These are phyloP conservation scores for Hibiscus mutabilis DNA, from an alignment of 345 rosid species.

Conservation along the genomic window DNA sequence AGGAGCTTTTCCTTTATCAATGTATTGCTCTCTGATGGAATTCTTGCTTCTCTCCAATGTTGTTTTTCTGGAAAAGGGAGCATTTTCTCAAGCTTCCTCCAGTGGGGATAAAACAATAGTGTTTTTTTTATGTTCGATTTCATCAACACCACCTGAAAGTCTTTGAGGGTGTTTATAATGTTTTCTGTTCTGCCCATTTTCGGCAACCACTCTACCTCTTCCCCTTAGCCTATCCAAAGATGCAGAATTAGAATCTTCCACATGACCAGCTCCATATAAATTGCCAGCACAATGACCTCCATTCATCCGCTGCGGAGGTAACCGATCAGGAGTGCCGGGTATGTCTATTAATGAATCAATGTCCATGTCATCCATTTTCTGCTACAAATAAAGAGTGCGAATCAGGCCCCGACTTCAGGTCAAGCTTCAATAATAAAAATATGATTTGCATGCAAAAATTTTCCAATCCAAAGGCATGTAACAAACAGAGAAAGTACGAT, in stretches of 20 bases:
- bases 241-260: constrained; percentile 22
- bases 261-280: constrained; percentile 24
- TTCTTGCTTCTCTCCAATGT: constrained; percentile 21
- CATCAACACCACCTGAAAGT: constrained; percentile 21
- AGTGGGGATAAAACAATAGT: constrained; percentile 17
- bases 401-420: neutral
- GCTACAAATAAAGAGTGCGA: neutral
- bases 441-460: neutral
- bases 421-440: neutral
- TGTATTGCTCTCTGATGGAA: constrained; percentile 16
- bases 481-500: neutral
- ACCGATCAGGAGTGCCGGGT: constrained; percentile 83
- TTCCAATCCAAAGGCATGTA: neutral
- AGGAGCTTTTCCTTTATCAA: constrained; percentile 38
- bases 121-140: constrained; percentile 18
- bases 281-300: constrained; percentile 23
- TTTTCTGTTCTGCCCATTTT: constrained; percentile 26
- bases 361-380: constrained; percentile 68
- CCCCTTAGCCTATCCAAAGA: constrained; percentile 18
- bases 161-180: constrained; percentile 21
- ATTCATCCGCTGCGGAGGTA: constrained; percentile 15
- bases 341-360: constrained; percentile 47
- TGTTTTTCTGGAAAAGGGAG: constrained; percentile 39
- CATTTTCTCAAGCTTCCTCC: constrained; percentile 21
- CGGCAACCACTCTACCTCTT: constrained; percentile 27